These are phyloP conservation scores for Verbena officinalis DNA, from an alignment of 257 asterid genomes.

Conservation along the genomic window DNA sequence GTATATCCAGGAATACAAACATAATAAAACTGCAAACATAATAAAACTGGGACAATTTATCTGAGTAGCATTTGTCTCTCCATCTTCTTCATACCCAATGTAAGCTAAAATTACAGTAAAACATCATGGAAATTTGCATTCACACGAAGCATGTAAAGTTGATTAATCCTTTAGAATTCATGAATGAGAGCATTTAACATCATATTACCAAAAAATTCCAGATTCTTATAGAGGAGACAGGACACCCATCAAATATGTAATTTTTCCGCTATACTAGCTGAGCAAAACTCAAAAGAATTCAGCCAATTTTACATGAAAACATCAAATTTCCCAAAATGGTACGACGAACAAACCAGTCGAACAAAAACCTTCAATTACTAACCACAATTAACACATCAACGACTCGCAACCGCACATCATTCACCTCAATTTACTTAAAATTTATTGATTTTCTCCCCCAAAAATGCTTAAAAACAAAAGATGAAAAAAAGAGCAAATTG, in stretches of 20 bases:
- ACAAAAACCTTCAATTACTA: neutral
- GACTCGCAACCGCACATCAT: conserved; percentile 1
- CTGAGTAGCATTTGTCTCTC: neutral
- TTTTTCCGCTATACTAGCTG: neutral
- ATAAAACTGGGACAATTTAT: neutral
- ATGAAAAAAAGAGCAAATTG: neutral
- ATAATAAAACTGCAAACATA: neutral
- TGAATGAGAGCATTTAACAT: neutral
- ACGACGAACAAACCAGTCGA: neutral
- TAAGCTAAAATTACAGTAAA: neutral
- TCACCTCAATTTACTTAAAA: conserved; percentile 6
- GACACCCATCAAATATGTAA: neutral
- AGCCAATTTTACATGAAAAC: conserved; percentile 3
- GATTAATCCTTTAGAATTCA: conserved; percentile 7
- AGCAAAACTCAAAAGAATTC: neutral
- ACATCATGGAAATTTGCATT: neutral
- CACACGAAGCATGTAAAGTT: neutral
- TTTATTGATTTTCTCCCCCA: neutral
- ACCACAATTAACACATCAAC: neutral
- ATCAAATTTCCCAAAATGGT: conserved; percentile 16
- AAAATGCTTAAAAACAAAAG: neutral
- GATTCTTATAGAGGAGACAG: neutral
- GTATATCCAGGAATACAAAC: neutral
- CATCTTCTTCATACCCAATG: neutral
- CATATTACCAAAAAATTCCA: neutral